Percentiles rank a stretch among this genome's conserved stretches.
phyloP scores from a whole-genome alignment of 2,329 filamentous ascomycete species.

The Magnaporthiopsis rhizophila region DNA sequence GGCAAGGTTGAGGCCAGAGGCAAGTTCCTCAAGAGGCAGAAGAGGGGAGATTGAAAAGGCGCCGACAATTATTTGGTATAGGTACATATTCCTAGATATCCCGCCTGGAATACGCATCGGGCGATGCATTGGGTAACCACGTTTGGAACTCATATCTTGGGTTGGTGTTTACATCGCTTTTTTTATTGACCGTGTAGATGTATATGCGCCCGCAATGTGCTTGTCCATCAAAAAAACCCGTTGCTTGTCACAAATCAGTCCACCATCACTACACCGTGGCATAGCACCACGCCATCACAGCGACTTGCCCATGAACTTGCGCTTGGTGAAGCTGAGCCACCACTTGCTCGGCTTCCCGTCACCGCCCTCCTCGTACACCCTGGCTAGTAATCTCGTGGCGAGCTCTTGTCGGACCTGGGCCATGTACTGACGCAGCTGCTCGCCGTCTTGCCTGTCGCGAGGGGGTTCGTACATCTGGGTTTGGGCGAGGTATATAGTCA shows the following conservation, averaged over 20 bases:
- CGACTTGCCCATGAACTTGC: conserved; percentile 98
- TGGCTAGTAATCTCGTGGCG: conserved; percentile 69
- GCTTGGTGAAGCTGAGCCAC: conserved; percentile 98
- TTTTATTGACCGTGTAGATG: not conserved
- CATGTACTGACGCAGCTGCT: conserved; percentile 81
- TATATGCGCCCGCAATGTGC: not conserved
- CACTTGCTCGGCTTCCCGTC: conserved; percentile 71
- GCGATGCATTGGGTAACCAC: not conserved
- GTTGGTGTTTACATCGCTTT: too few species aligned
- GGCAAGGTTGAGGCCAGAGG: conserved; percentile 78
- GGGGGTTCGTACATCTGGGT: conserved; percentile 82
- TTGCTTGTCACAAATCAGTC: not conserved
- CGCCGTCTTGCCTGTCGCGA: conserved; percentile 77
- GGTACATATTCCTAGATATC: not conserved
- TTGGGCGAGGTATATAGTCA: conserved; percentile 1
- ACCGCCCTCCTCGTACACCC: conserved; percentile 73
- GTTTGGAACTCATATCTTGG: not conserved
- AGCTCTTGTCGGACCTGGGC: conserved; percentile 91
- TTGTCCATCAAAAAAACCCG: not conserved
- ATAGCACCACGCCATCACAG: conserved; percentile 46
- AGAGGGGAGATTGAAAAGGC: conserved; percentile 28
- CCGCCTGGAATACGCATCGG: not conserved
- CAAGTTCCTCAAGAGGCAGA: conserved; percentile 61
- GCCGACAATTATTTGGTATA: not conserved
- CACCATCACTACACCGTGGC: too few species aligned